Conservation (phyloP, 2,329 filamentous ascomycete species). For the Talaromyces sp. region DNA sequence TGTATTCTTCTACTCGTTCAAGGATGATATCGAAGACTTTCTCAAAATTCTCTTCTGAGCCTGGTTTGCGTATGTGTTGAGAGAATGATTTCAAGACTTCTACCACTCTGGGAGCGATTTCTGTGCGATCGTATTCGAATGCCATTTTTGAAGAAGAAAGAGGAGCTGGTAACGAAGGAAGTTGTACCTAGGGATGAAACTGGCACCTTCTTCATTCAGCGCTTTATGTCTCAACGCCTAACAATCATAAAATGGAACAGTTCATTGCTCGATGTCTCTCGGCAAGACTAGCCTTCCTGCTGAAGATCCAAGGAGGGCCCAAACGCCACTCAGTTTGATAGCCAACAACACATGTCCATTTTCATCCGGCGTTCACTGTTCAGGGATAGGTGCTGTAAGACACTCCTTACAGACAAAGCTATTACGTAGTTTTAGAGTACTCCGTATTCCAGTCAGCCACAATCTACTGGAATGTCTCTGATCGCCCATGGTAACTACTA, state of each 20-base stretch:
- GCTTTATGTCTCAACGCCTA: neutral
- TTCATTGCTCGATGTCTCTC: no score
- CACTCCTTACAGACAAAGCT: no score
- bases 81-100: neutral
- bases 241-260: neutral
- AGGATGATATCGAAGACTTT: neutral
- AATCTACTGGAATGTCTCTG: neutral
- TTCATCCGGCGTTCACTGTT: neutral
- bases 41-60: slow-evolving; percentile 5
- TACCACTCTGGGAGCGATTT: neutral
- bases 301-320: neutral
- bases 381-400: neutral
- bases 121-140: neutral
- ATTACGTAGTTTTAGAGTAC: no score
- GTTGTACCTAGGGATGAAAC: no score
- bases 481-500: neutral
- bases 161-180: neutral
- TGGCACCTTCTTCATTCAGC: neutral
- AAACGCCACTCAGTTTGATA: neutral
- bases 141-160: neutral
- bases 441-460: slow-evolving; percentile 6
- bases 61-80: neutral
- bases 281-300: neutral
- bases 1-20: neutral
- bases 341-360: neutral